These are phyloP conservation scores for Chlorella sorokiniana DNA, from an alignment of 139 green algal genomes.

Conservation along the genomic window DNA sequence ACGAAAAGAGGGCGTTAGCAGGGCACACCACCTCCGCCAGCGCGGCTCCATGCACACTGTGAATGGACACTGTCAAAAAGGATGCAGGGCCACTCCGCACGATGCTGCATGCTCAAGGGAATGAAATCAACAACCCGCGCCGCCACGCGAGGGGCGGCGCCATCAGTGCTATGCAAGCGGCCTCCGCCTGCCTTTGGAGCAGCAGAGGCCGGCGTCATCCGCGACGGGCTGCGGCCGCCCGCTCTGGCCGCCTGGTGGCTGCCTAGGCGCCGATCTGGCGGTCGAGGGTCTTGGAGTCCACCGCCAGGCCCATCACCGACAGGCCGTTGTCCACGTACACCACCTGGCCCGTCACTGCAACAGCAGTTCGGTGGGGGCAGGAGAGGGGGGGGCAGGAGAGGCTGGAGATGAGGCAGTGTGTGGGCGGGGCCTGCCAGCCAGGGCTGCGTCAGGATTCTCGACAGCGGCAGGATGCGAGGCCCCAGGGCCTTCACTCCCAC, in stretches of 20 bases:
- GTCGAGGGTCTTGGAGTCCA: constrained; percentile 79
- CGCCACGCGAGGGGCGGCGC: too few relatives aligned
- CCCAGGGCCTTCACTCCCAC: not conserved
- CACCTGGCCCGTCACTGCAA: constrained; percentile 63
- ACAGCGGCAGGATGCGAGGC: not conserved
- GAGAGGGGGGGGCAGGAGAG: too few relatives aligned
- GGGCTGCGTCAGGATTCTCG: not conserved
- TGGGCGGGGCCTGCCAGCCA: not conserved
- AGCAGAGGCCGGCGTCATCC: too few relatives aligned
- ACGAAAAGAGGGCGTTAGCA: too few relatives aligned
- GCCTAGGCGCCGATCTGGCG: not conserved
- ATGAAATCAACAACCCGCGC: too few relatives aligned
- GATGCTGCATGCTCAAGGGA: too few relatives aligned
- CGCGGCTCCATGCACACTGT: too few relatives aligned
- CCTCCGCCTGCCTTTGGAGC: too few relatives aligned
- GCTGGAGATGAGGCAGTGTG: not conserved
- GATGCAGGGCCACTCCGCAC: too few relatives aligned
- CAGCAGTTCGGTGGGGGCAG: not conserved
- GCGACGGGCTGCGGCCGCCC: not conserved
- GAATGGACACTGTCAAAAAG: too few relatives aligned
- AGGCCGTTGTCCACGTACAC: constrained; percentile 93
- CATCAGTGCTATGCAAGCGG: too few relatives aligned
- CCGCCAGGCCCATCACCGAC: constrained; percentile 92
- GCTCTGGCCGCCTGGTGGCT: not conserved
- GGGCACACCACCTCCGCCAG: too few relatives aligned